Percentiles rank a stretch among this genome's conserved stretches.
phyloP scores from a whole-genome alignment of 306 rosid genomes.

The Pyrus betulifolia region DNA sequence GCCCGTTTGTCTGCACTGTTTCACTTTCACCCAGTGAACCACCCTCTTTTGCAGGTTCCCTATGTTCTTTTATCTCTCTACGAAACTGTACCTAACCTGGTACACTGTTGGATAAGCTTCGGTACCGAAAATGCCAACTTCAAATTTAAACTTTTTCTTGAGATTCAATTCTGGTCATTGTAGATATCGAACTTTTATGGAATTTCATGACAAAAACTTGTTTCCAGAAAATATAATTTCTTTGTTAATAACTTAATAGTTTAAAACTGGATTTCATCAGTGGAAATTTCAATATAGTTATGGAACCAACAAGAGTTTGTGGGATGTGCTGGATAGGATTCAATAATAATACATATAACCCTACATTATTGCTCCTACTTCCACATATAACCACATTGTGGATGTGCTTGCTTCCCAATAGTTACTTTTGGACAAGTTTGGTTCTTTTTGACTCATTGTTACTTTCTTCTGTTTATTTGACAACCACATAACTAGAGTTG shows the following conservation, averaged over 20 bases:
- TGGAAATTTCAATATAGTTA: background rate
- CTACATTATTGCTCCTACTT: background rate
- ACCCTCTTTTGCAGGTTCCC: background rate
- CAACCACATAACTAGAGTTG: background rate
- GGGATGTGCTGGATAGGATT: background rate
- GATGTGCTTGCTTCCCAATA: background rate
- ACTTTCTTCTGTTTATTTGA: conserved; percentile 5
- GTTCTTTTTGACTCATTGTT: background rate
- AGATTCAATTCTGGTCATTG: too few relatives aligned
- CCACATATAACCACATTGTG: background rate
- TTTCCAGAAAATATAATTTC: too few relatives aligned
- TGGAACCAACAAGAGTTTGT: background rate
- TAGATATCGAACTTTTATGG: too few relatives aligned
- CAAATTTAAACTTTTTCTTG: too few relatives aligned
- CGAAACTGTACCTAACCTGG: too few relatives aligned
- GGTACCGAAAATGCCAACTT: too few relatives aligned
- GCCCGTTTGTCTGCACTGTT: background rate
- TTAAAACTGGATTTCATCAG: too few relatives aligned
- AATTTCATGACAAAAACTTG: too few relatives aligned
- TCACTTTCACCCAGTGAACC: background rate
- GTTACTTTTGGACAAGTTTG: background rate
- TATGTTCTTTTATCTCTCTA: too few relatives aligned
- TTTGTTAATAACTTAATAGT: too few relatives aligned
- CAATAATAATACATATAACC: background rate
- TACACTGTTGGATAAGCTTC: too few relatives aligned